Evolutionary conservation across 306 rosid species (phyloP).

Genomic region (Malus domestica): ASM211411v1 NC_041803.1:5733001-5733500

Average conservation of each 20-base stretch:
- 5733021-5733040: neutral
- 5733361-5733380: too few relatives aligned
- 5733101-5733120: neutral
- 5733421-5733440: too few relatives aligned
- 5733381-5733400: too few relatives aligned
- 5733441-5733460: too few relatives aligned
- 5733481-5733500: too few relatives aligned
- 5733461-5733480: too few relatives aligned
- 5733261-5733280: neutral
- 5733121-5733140: neutral
- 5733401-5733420: too few relatives aligned
- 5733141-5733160: neutral
- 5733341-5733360: too few relatives aligned
- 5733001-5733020: neutral
- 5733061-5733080: too few relatives aligned
- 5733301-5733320: too few relatives aligned
- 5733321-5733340: too few relatives aligned
- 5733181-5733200: neutral
- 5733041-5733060: neutral
- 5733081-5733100: too few relatives aligned
- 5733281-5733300: neutral
- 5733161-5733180: neutral
- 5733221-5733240: neutral
- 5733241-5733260: neutral
- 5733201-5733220: neutral